A percentile compares a stretch with the other conserved stretches of the same genome.
These are phyloP conservation scores for Ceratocystis cubensis DNA, from an alignment of 2,329 filamentous ascomycete genomes.

Conservation along the genomic window DNA sequence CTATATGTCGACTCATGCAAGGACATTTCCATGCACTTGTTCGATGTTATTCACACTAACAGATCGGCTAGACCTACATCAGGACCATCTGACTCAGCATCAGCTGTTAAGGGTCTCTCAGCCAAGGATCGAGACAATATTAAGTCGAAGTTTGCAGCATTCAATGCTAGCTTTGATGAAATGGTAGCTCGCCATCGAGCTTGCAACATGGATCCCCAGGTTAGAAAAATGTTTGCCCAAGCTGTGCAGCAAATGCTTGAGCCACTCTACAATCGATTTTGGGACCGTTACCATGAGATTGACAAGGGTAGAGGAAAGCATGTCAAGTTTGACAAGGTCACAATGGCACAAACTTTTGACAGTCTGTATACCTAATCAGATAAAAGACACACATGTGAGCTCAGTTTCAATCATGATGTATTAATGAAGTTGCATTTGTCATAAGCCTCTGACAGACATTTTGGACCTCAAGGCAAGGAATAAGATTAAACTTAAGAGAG, in stretches of 20 bases:
- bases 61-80: slow-evolving; percentile 60
- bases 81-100: slow-evolving; percentile 64
- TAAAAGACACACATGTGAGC: neutral
- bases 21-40: slow-evolving; percentile 69
- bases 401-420: neutral
- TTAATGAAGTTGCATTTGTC: neutral
- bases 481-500: no score
- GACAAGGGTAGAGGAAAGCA: slow-evolving; percentile 98
- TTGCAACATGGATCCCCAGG: slow-evolving; percentile 82
- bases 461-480: no score
- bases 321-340: slow-evolving; percentile 87
- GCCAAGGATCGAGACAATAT: slow-evolving; percentile 93
- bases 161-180: slow-evolving; percentile 85
- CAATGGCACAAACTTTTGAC: slow-evolving; percentile 55
- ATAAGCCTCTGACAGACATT: no score
- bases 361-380: slow-evolving; percentile 31
- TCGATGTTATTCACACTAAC: slow-evolving; percentile 87
- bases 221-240: slow-evolving; percentile 63
- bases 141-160: slow-evolving; percentile 88
- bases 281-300: slow-evolving; percentile 93
- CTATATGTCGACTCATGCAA: slow-evolving; percentile 81
- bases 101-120: slow-evolving; percentile 68
- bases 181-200: slow-evolving; percentile 70
- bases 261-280: slow-evolving; percentile 87
- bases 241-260: slow-evolving; percentile 88